Base-by-base conservation (phyloP, 768 basidiomycete genomes). In the Russula dissimulans region DNA sequence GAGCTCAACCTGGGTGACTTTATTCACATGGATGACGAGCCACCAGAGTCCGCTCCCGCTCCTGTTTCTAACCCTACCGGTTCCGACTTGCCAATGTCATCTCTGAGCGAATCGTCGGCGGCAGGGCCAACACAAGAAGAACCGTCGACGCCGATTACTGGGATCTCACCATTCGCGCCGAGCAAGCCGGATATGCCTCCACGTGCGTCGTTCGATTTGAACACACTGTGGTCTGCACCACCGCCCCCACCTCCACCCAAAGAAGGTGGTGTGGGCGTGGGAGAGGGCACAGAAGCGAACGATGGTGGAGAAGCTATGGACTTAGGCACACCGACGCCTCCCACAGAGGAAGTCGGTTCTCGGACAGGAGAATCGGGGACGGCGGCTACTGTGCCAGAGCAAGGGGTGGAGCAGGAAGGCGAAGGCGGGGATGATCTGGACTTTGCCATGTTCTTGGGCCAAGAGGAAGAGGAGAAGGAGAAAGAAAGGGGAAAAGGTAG, bases 361-460 rank as follows among this genome's bases (percentile, higher is more conserved):
- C 32, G 31, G 1, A 46, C 14, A 14, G 50, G 22, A 15, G 57
- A 46, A 34, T n/a, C 49, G 12, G 36, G 42, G n/a, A 26, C 55
- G 11, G 55, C 22, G 29, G 32, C 17, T 29, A 22, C 17, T 12
- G 57, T 17, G 11, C 43, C 50, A n/a, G 50, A 58, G 38, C 50
- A 44, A 12, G 57, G 42, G 3, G 78, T 81, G 49, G 64, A 81
- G 79, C 67, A 72, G 73, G 43, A 77, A 76, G 38, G 69, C 60
- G 45, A 39, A 57, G 91, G 91, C 71, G 59, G 59, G 12, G 54
- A 56, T 9, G 55, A 61, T 34, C 81, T 85, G 63, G 92, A 92
- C 69, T 92, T 95, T 67, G 92, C 92, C 66, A 88, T 91, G 84
- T 86, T 91, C 67, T 72, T 94, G 42, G 60, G 54, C 39, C 54